These are phyloP conservation scores for Boletellus deceptivus DNA, from an alignment of 1,284 basidiomycete species.

Conservation along the genomic window DNA sequence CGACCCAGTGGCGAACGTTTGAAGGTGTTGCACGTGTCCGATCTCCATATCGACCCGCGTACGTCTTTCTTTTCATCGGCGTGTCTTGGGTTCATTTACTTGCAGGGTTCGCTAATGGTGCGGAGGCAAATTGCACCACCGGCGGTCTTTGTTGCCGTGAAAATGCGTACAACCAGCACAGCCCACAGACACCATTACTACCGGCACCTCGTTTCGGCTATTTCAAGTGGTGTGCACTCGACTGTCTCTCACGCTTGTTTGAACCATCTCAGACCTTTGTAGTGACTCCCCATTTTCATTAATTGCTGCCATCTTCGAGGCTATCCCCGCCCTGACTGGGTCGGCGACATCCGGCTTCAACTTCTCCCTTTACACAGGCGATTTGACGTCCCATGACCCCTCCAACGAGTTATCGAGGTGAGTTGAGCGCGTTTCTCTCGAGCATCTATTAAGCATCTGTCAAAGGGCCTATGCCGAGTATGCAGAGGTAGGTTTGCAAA, in stretches of 20 bases:
- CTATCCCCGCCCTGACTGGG: conserved; percentile 66
- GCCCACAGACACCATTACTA: conserved; percentile 48
- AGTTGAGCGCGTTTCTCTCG: conserved; percentile 4
- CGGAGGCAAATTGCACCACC: conserved; percentile 75
- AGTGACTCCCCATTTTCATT: conserved; percentile 74
- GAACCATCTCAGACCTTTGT: conserved; percentile 3
- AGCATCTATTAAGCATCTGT: background rate
- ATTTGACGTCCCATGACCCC: conserved; percentile 71
- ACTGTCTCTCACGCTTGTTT: background rate
- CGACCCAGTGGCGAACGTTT: conserved; percentile 61
- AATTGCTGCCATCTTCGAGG: conserved; percentile 58
- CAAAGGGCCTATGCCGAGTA: conserved; percentile 50
- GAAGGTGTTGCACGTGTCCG: conserved; percentile 75
- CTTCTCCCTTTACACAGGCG: conserved; percentile 73
- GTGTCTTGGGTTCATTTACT: conserved; percentile 1
- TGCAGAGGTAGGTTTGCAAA: conserved; percentile 46
- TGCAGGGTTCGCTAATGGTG: conserved; percentile 65
- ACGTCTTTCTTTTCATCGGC: conserved; percentile 14
- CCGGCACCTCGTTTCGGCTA: conserved; percentile 69
- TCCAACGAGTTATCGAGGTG: conserved; percentile 63
- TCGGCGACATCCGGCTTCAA: conserved; percentile 61
- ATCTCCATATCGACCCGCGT: conserved; percentile 78
- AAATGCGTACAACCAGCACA: conserved; percentile 50
- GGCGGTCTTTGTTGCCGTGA: conserved; percentile 71
- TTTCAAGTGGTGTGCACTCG: conserved; percentile 50